Evolutionary conservation across 179 eudicot genomes (phyloP).

Genomic region (Corrigiola litoralis): DNA sequence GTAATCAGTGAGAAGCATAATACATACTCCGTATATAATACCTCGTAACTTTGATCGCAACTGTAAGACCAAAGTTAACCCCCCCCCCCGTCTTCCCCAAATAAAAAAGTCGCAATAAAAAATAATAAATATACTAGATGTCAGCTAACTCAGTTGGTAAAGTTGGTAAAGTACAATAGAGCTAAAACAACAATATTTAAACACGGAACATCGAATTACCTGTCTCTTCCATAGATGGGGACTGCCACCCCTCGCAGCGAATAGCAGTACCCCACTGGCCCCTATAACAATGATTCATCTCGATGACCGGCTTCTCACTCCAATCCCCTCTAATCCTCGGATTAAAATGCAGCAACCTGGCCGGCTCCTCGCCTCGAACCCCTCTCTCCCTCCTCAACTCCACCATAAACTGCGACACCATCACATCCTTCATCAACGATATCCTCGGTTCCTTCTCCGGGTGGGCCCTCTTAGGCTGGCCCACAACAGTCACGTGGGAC

Average conservation of each 20-base stretch:
- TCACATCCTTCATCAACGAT: conserved; percentile 31
- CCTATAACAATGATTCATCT: conserved; percentile 70
- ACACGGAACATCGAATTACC: conserved; percentile 35
- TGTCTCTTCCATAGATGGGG: conserved; percentile 45
- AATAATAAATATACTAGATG: no score
- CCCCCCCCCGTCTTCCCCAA: no score
- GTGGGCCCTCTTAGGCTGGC: conserved; percentile 51
- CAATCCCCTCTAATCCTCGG: conserved; percentile 80
- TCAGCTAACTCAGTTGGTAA: no score
- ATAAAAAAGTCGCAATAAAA: no score
- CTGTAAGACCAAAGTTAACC: no score
- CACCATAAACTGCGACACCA: conserved; percentile 72
- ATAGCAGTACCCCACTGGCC: conserved; percentile 72
- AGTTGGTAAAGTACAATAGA: neutral
- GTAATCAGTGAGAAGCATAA: no score
- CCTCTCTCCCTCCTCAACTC: conserved; percentile 53
- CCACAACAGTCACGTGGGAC: conserved; percentile 69
- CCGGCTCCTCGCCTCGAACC: conserved; percentile 45
- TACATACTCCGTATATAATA: no score
- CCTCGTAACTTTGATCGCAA: no score
- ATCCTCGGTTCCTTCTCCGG: conserved; percentile 38
- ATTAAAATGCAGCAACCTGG: conserved; percentile 69
- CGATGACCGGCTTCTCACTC: conserved; percentile 68
- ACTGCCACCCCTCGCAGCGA: conserved; percentile 65
- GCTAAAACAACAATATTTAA: neutral